A percentile compares a stretch with the other conserved stretches of the same genome.
Conservation (phyloP, 1,284 basidiomycete genomes). For the Porphyrellus sp. region DNA sequence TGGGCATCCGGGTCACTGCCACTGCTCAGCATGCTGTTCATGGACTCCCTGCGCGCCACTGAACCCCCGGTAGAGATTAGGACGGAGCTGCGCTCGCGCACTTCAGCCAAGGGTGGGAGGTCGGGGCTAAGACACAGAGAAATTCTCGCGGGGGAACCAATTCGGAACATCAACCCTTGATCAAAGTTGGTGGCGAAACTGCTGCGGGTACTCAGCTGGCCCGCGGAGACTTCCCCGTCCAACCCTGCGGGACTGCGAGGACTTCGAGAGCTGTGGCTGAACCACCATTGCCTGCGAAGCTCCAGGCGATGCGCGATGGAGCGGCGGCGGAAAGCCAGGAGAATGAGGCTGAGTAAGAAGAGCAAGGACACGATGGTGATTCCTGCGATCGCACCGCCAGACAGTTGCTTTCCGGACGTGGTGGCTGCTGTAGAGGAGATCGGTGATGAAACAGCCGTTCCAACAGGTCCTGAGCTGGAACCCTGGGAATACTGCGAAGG, state of each 20-base stretch:
- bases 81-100: slow-evolving; percentile 34
- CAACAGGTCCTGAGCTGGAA: slow-evolving; percentile 1
- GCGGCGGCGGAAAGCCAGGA: slow-evolving; percentile 37
- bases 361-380: slow-evolving; percentile 30
- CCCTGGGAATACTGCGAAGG: slow-evolving; percentile 1
- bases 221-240: not conserved
- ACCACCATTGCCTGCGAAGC: slow-evolving; percentile 33
- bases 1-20: slow-evolving; percentile 35
- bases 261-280: slow-evolving; percentile 1
- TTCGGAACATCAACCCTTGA: slow-evolving; percentile 26
- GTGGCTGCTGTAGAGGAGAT: slow-evolving; percentile 1
- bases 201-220: slow-evolving; percentile 36
- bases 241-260: not conserved
- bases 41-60: slow-evolving; percentile 35
- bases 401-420: slow-evolving; percentile 19
- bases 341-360: slow-evolving; percentile 17
- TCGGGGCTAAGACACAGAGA: slow-evolving; percentile 16
- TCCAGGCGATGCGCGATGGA: slow-evolving; percentile 30
- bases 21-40: slow-evolving; percentile 38
- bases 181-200: slow-evolving; percentile 49
- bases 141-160: slow-evolving; percentile 11
- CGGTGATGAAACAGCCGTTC: slow-evolving; percentile 1
- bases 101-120: slow-evolving; percentile 50
- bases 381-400: slow-evolving; percentile 31
- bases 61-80: slow-evolving; percentile 22